Base-by-base conservation (phyloP, 192 early-diverging fungal species). In the Rhizoclosmatium globosum region DNA sequence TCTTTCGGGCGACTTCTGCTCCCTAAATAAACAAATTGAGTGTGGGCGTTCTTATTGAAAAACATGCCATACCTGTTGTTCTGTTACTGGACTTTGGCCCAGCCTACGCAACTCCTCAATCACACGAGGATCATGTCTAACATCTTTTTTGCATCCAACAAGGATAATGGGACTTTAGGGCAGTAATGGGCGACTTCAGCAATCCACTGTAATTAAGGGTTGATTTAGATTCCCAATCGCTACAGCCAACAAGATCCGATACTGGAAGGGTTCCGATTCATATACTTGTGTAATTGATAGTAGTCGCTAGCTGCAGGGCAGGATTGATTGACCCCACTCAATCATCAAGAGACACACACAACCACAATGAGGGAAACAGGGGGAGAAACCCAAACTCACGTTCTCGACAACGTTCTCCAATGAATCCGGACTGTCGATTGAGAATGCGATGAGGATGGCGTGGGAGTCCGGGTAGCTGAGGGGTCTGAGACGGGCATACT, bases 391-490 rank as follows among this genome's bases (percentile, higher is more conserved):
- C 9, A 7, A 60, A 21, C 62, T 73, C 72, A 82, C 81, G 48
- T 71, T 82, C 60, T 82, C 81, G 3, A 38, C 7, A 19, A 95
- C 94, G 84, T 96, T 97, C 17, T 96, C 94, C 58, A 97, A 87
- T 62, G 95, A 96, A 83, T 96, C 93, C 38, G 91, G 90, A 19
- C 91, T 93, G 82, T 96, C 94, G 58, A 97, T 89, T 64, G 94
- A 87, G 79, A 95, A 98, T 84, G 94, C 94, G 76, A 98, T 94
- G 64, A 98, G 87, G 64, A 98, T 92, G 50, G 94, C 93, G 82
- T 96, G 85, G 44, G 95, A 91, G 81, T 94, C 94, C 15, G 95
- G 92, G 76, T 97, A 98, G 38, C 90, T 94, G 72, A 97, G 85
- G 31, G 93, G 91, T 47, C 96, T 91, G 73, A 98, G 85, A 60